These are phyloP conservation scores for Dendrobium officinale DNA, from an alignment of 106 monocot species.

Conservation along the genomic window DNA sequence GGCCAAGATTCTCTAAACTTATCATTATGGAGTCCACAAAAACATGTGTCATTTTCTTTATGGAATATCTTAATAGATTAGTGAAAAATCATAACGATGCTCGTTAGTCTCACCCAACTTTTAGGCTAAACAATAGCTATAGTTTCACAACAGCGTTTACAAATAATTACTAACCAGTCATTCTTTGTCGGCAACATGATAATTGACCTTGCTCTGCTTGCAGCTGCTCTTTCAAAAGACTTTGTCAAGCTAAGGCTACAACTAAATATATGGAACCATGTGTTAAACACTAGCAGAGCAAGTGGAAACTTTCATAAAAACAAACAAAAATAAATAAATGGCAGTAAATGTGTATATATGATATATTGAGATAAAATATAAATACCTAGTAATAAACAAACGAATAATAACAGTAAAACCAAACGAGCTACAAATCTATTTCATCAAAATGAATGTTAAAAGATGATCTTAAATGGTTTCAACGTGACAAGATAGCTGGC, in stretches of 20 bases:
- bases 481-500: neutral
- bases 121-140: neutral
- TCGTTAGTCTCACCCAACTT: neutral
- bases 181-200: constrained; percentile 76
- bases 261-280: constrained; percentile 38
- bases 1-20: too few relatives aligned
- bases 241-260: constrained; percentile 95
- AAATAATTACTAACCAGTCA: constrained; percentile 49
- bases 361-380: neutral
- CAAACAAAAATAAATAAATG: neutral
- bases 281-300: neutral
- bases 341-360: neutral
- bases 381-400: neutral
- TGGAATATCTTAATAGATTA: neutral
- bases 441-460: neutral
- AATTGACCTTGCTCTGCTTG: constrained; percentile 75
- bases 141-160: neutral
- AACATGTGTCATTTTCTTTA: neutral
- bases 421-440: neutral
- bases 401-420: neutral
- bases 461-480: neutral
- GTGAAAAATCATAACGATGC: neutral
- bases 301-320: neutral
- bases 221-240: constrained; percentile 96
- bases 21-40: neutral